These are phyloP conservation scores for Debaryomycetaceae sp. DNA, from an alignment of 1,139 yeast genomes.

Conservation along the genomic window DNA sequence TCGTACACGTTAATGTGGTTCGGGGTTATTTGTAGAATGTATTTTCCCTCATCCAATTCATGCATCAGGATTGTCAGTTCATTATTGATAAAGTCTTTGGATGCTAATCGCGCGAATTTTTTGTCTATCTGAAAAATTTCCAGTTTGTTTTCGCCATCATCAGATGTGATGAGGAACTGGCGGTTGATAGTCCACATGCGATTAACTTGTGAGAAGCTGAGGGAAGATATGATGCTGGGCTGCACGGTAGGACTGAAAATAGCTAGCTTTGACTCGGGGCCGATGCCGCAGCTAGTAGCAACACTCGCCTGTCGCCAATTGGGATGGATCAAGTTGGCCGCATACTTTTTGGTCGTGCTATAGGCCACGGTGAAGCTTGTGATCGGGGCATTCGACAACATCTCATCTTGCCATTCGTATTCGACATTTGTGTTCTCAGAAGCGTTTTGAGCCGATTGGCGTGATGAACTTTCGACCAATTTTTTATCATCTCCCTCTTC, in stretches of 20 bases:
- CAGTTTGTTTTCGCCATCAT: constrained; percentile 49
- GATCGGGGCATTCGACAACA: constrained; percentile 67
- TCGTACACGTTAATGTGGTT: constrained; percentile 57
- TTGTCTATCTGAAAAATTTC: constrained; percentile 65
- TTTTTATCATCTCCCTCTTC: constrained; percentile 1
- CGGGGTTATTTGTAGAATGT: constrained; percentile 67
- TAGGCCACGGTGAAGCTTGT: constrained; percentile 60
- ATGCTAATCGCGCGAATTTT: constrained; percentile 52
- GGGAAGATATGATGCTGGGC: constrained; percentile 55
- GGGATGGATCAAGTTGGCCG: constrained; percentile 60
- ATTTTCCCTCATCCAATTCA: constrained; percentile 45
- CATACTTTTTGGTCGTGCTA: constrained; percentile 41
- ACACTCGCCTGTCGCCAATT: constrained; percentile 55
- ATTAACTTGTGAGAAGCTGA: constrained; percentile 66
- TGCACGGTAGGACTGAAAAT: constrained; percentile 54
- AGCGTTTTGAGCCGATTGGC: constrained; percentile 3
- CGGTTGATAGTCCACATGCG: constrained; percentile 61
- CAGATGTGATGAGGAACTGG: constrained; percentile 62
- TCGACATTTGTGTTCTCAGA: constrained; percentile 20
- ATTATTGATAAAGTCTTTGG: constrained; percentile 54
- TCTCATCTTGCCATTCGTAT: constrained; percentile 39
- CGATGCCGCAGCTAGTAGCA: constrained; percentile 62
- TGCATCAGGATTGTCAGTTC: constrained; percentile 61
- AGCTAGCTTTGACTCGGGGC: constrained; percentile 43
- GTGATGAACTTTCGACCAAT: too few relatives aligned